These are phyloP conservation scores for Phytophthora litchii DNA, from an alignment of 352 stramenopile species.

Conservation along the genomic window DNA sequence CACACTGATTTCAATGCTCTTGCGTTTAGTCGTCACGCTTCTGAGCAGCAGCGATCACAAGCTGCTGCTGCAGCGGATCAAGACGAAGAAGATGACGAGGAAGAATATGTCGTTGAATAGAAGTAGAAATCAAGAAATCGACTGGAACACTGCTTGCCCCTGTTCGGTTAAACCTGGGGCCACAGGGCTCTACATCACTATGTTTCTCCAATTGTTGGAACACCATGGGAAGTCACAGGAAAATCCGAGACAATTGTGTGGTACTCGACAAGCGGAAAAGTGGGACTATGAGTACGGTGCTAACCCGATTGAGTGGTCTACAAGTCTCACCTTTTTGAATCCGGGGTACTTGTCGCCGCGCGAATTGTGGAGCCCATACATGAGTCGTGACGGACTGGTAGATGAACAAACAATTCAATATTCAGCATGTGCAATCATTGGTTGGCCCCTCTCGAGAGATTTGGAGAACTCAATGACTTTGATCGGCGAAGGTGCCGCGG, in stretches of 20 bases:
- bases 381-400: background rate
- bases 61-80: conserved; percentile 30
- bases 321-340: conserved; percentile 11
- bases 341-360: background rate
- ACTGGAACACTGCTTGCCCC: no score
- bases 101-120: conserved; percentile 82
- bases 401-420: conserved; percentile 3
- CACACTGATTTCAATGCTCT: background rate
- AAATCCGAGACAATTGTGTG: conserved; percentile 3
- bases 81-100: conserved; percentile 63
- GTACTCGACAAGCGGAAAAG: background rate
- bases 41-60: conserved; percentile 48
- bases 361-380: conserved; percentile 3
- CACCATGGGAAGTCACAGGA: no score
- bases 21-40: conserved; percentile 37
- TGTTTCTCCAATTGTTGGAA: no score
- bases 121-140: no score
- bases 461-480: background rate
- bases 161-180: no score
- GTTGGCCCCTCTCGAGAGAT: conserved; percentile 5
- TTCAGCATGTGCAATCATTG: conserved; percentile 2
- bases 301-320: conserved; percentile 5
- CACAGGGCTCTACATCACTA: no score
- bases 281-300: background rate
- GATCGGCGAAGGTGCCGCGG: conserved; percentile 6